Evolutionary conservation across 495 filamentous ascomycete species (phyloP), one percentile per base, ranked within the genome.

Genomic region (Penicillium psychrofluorescens): DNA sequence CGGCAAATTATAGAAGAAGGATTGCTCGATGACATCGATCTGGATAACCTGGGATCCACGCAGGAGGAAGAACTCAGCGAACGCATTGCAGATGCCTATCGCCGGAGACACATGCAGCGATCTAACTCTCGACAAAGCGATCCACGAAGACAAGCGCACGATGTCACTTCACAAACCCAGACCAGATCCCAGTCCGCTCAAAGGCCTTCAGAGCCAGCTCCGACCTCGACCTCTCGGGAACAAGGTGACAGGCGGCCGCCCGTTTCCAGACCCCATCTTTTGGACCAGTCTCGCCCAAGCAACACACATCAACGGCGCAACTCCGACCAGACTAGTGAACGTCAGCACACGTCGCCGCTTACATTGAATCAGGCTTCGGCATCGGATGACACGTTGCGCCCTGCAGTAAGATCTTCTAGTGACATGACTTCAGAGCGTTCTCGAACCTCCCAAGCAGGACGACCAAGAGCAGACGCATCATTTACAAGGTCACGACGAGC

Each of bases 1-100:
- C 74, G 85, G 33, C 86, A 92, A 62, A 95, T 95, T 39, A 77
- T 89, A 48, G 87, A 91, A 51, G 89, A 95, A 51, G 90, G 90
- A 0, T 60, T 95, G 39, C 59, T 95, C 41, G 86, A 95, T 50
- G 88, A 88, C 29, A 77, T 95, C 40, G 87, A 95, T 54, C 65
- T 94, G 41, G 79, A 88, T 54, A 86, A 87, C 49, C 75, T 95
- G 22, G 85, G 86, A 49, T 71, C 84, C 4, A 66, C 65, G 37
- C 84, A 82, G 46, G 88, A 95, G 53, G 87, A 95, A 49, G 86
- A 92, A 59, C 76, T 95, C 7, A 94, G 84, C 56, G 83, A 90
- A 56, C 79, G 83, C 48, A 94, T 95, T 54, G 90, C 88, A 11
- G 85, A 91, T 52, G 88, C 88, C 11, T 95, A 90, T 56, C 71